Base-by-base conservation (phyloP, 78 protist species). In the Protostelium mycophagum region DNA sequence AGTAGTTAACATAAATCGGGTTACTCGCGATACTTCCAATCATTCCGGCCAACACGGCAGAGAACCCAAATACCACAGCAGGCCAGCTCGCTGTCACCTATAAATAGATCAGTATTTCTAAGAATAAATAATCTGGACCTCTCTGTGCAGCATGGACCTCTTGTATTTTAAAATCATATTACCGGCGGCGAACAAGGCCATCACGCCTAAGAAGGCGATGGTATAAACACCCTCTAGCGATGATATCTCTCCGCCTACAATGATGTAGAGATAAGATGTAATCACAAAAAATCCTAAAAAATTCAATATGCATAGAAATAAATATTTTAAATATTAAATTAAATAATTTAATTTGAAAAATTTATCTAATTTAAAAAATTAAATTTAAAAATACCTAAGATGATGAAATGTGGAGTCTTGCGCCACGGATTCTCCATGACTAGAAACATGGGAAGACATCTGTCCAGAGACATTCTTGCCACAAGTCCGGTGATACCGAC, bases 401-500 rank as follows among this genome's bases (percentile, higher is more conserved):
- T 93, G 38, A 96, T 93, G 90, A 88, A 87, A 88, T 96, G 96
- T 1, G 91, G 87, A n/a, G 98, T 94, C 29, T 89, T 90, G 88
- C 95, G 85, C 34, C 36, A 84, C 38, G 87, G 36, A 91, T 95
- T 95, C 1, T 83, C 89, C n/a, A 39, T 63, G 36, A 94, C 88
- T 35, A 95, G 91, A 87, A 97, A 38, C 35, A 84, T 89, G 39
- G 98, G 98, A 10, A 95, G 94, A 16, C 92, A 90, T 86, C 96
- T 92, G 91, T 97, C 98, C 38, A 94, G 93, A 16, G 97, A 85
- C 93, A 97, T 90, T 34, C 98, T 92, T 28, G 94, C 35, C 0
- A 93, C 95, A 0, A 97, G 89, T 28, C 98, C 98, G 89, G 83
- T 91, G 38, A 95, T 90, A 63, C 98, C 98, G n/a, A 97, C 98